phyloP scores from a whole-genome alignment of 805 yeast species.

The Ogataea pini region DNA sequence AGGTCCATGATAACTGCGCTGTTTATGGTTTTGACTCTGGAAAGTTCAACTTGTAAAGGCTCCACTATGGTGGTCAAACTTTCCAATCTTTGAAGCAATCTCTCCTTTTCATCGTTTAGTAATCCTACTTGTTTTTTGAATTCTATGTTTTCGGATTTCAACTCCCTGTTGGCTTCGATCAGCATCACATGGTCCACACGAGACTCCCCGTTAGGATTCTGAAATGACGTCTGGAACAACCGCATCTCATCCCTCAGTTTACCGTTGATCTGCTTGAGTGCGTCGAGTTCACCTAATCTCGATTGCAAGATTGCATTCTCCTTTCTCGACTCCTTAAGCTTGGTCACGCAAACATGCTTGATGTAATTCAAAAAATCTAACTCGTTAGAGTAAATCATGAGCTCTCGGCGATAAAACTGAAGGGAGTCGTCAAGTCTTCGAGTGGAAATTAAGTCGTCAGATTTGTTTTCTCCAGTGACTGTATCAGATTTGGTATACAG shows the following conservation, averaged over 20 bases:
- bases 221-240: not conserved
- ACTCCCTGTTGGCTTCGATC: not conserved
- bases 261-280: not conserved
- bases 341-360: constrained; percentile 39
- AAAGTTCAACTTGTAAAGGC: not conserved
- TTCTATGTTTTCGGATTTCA: not conserved
- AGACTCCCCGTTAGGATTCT: not conserved
- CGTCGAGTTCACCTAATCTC: not conserved
- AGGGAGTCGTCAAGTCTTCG: constrained; percentile 9
- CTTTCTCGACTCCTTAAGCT: not conserved
- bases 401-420: constrained; percentile 58
- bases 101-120: not conserved
- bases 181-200: not conserved
- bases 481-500: constrained; percentile 18
- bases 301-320: not conserved
- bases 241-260: constrained; percentile 7
- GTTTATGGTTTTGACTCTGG: not conserved
- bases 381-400: constrained; percentile 58
- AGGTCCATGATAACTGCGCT: not conserved
- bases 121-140: not conserved
- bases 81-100: not conserved
- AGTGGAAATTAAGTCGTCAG: not conserved
- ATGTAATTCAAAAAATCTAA: constrained; percentile 58
- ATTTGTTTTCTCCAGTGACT: not conserved
- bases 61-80: not conserved